phyloP scores from a whole-genome alignment of 2,329 filamentous ascomycete species.

The Aspergillus melleus region DNA sequence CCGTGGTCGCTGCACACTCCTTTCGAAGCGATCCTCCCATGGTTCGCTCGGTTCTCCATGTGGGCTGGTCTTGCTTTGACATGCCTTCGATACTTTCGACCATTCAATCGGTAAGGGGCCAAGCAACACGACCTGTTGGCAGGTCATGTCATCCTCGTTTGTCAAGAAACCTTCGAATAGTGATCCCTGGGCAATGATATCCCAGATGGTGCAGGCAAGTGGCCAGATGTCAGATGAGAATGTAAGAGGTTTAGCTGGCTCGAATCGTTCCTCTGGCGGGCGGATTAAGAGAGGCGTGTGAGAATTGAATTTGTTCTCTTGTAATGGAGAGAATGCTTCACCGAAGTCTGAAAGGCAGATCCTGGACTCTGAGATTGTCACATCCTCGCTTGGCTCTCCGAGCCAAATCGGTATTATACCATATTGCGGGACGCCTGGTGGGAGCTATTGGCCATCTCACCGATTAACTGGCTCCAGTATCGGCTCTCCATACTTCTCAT shows the following conservation, averaged over 20 bases:
- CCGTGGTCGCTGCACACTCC: constrained; percentile 20
- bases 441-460: constrained; percentile 22
- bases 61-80: constrained; percentile 12
- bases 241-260: constrained; percentile 30
- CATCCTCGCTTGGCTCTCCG: constrained; percentile 22
- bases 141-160: constrained; percentile 25
- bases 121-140: constrained; percentile 28
- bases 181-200: constrained; percentile 28
- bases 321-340: constrained; percentile 22
- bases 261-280: constrained; percentile 38
- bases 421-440: constrained; percentile 20
- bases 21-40: constrained; percentile 16
- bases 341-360: constrained; percentile 31
- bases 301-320: constrained; percentile 14
- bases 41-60: constrained; percentile 13
- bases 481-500: constrained; percentile 23
- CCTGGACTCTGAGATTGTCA: constrained; percentile 22
- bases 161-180: constrained; percentile 27
- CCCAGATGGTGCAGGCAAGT: constrained; percentile 38
- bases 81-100: constrained; percentile 24
- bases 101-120: constrained; percentile 26
- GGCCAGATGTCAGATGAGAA: constrained; percentile 41
- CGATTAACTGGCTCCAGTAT: constrained; percentile 19
- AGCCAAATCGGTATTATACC: constrained; percentile 18
- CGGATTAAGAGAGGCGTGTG: constrained; percentile 25